Percentiles rank a stretch among this genome's conserved stretches.
Evolutionary conservation across 345 rosid species (phyloP).

Genomic region (Lumnitzera littorea): DNA sequence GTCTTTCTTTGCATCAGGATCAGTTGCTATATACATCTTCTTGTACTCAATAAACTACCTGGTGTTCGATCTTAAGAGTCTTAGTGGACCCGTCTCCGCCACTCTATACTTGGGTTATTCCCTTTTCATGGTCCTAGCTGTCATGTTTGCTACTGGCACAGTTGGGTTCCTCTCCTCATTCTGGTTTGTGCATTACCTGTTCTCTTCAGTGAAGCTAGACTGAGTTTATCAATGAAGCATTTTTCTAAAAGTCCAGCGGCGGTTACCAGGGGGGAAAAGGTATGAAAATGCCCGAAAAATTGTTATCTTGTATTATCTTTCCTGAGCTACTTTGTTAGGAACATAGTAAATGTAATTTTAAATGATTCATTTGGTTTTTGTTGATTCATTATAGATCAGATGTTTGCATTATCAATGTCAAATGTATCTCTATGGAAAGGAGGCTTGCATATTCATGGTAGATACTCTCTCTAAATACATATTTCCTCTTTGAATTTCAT

Average conservation of each 20-base stretch:
- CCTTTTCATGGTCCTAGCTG: conserved; percentile 20
- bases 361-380: conserved; percentile 10
- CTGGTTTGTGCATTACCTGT: conserved; percentile 24
- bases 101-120: conserved; percentile 22
- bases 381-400: background rate
- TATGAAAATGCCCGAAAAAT: background rate
- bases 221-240: background rate
- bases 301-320: conserved; percentile 7
- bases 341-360: conserved; percentile 3
- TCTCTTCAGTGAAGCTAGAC: conserved; percentile 25
- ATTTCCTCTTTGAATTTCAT: too few relatives aligned
- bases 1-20: conserved; percentile 24
- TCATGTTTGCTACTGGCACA: conserved; percentile 19
- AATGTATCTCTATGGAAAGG: background rate
- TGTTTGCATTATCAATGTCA: background rate
- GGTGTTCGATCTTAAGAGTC: conserved; percentile 21
- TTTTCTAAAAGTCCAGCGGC: background rate
- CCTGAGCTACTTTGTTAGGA: conserved; percentile 1
- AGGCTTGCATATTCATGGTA: too few relatives aligned
- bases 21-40: conserved; percentile 21
- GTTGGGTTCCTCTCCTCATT: conserved; percentile 25
- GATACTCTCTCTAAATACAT: too few relatives aligned
- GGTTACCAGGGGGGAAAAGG: background rate
- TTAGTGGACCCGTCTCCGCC: conserved; percentile 20
- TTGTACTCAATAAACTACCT: conserved; percentile 21